A percentile compares a stretch with the other conserved stretches of the same genome.
phyloP scores from a whole-genome alignment of 495 filamentous ascomycete genomes.

The Melanomma pulvis-pyrius region DNA sequence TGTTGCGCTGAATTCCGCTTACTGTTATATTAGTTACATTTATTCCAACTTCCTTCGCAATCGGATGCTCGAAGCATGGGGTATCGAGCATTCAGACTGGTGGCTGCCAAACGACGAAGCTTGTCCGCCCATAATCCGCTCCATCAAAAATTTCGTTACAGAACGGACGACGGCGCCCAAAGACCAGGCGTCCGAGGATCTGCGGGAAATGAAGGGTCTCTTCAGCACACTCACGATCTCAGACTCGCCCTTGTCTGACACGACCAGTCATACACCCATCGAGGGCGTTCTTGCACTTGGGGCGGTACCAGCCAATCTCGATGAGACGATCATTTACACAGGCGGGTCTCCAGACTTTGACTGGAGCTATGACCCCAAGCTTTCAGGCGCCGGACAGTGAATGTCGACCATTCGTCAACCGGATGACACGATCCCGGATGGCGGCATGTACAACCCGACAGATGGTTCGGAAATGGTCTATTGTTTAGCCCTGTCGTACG shows the following conservation, averaged over 20 bases:
- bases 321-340: slow-evolving; percentile 36
- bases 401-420: neutral
- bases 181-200: slow-evolving; percentile 65
- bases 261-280: slow-evolving; percentile 7
- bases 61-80: slow-evolving; percentile 72
- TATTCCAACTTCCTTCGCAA: slow-evolving; percentile 73
- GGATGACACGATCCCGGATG: slow-evolving; percentile 3
- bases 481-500: slow-evolving; percentile 30
- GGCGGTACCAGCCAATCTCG: slow-evolving; percentile 10
- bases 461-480: slow-evolving; percentile 19
- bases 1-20: slow-evolving; percentile 11
- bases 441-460: slow-evolving; percentile 7
- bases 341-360: slow-evolving; percentile 30
- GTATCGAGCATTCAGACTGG: slow-evolving; percentile 71
- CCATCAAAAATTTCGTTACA: slow-evolving; percentile 74
- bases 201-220: slow-evolving; percentile 75
- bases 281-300: slow-evolving; percentile 9
- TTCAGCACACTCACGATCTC: slow-evolving; percentile 51
- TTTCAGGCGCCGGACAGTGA: slow-evolving; percentile 21
- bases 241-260: slow-evolving; percentile 26
- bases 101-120: slow-evolving; percentile 86
- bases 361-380: slow-evolving; percentile 26
- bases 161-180: slow-evolving; percentile 63
- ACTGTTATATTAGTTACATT: slow-evolving; percentile 66
- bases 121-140: slow-evolving; percentile 69